phyloP scores from a whole-genome alignment of 805 yeast species.

The Wickerhamomyces silvicola region DNA sequence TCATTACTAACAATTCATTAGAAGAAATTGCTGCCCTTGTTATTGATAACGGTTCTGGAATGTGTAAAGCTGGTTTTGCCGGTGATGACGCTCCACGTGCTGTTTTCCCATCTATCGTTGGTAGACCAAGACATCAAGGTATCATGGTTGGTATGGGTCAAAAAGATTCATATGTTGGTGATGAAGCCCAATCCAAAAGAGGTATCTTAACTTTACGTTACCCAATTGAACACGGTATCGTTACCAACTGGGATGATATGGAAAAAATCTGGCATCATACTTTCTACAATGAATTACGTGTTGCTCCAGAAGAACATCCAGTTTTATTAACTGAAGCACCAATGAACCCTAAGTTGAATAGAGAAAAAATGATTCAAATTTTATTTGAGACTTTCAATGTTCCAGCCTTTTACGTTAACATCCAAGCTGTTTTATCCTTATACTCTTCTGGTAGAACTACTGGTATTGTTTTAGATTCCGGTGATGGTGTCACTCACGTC shows the following conservation, averaged over 20 bases:
- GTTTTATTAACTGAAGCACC: slow-evolving; percentile 99
- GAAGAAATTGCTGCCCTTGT: slow-evolving; percentile 39
- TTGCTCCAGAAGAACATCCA: slow-evolving; percentile 99
- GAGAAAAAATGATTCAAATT: slow-evolving; percentile 99
- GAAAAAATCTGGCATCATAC: slow-evolving; percentile 99
- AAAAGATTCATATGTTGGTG: slow-evolving; percentile 99
- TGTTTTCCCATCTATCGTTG: slow-evolving; percentile 99
- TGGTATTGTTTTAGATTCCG: slow-evolving; percentile 98
- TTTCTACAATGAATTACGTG: slow-evolving; percentile 99
- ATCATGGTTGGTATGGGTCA: slow-evolving; percentile 99
- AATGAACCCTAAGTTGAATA: slow-evolving; percentile 98
- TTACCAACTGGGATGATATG: slow-evolving; percentile 99
- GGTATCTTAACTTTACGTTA: slow-evolving; percentile 98
- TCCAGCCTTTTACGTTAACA: slow-evolving; percentile 98
- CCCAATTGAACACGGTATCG: slow-evolving; percentile 99
- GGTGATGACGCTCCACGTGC: slow-evolving; percentile 99
- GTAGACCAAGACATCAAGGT: slow-evolving; percentile 99
- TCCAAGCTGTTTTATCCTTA: slow-evolving; percentile 96
- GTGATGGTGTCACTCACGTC: slow-evolving; percentile 99
- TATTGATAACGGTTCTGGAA: slow-evolving; percentile 99
- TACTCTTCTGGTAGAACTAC: slow-evolving; percentile 99
- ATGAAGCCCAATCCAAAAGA: slow-evolving; percentile 99
- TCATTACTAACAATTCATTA: slow-evolving; percentile 16
- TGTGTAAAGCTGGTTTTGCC: slow-evolving; percentile 99
- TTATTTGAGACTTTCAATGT: slow-evolving; percentile 99